A percentile compares a stretch with the other conserved stretches of the same genome.
phyloP scores from a whole-genome alignment of 2,329 filamentous ascomycete species.

The Chrysosporium keratinophilum region DNA sequence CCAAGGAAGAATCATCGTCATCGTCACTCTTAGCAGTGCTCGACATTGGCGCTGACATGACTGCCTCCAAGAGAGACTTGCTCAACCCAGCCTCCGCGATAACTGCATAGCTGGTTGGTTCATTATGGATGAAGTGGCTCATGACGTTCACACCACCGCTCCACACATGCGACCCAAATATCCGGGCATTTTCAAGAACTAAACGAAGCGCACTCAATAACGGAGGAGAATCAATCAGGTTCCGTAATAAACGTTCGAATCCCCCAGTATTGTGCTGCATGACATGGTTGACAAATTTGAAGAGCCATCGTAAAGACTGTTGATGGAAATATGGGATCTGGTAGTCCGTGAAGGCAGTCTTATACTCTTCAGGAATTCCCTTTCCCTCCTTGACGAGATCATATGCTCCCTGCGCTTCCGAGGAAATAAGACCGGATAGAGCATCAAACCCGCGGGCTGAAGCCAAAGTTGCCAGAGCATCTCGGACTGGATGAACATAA shows the following conservation, averaged over 20 bases:
- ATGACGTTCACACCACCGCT: conserved; percentile 85
- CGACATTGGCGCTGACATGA: conserved; percentile 45
- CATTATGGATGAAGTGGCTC: conserved; percentile 95
- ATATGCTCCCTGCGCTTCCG: conserved; percentile 63
- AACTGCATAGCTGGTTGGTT: conserved; percentile 92
- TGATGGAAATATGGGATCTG: conserved; percentile 87
- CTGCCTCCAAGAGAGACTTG: conserved; percentile 70
- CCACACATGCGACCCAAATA: conserved; percentile 91
- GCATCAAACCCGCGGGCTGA: conserved; percentile 73
- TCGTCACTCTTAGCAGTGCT: conserved; percentile 24
- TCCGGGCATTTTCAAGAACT: conserved; percentile 66
- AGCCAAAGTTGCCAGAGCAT: conserved; percentile 74
- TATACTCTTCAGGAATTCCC: conserved; percentile 61
- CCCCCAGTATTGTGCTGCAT: conserved; percentile 75
- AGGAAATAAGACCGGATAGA: conserved; percentile 77
- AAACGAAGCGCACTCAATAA: conserved; percentile 67
- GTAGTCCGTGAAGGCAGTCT: conserved; percentile 80
- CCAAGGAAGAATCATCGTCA: conserved; percentile 30
- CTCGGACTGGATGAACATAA: conserved; percentile 73
- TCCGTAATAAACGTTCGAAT: conserved; percentile 80
- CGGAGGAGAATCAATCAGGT: conserved; percentile 85
- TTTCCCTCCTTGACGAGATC: conserved; percentile 55
- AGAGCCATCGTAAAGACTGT: conserved; percentile 81
- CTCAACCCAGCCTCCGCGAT: conserved; percentile 91
- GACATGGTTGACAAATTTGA: conserved; percentile 94